These are phyloP conservation scores for Tricholoma hemisulphureum DNA, from an alignment of 768 basidiomycete species.

Conservation along the genomic window DNA sequence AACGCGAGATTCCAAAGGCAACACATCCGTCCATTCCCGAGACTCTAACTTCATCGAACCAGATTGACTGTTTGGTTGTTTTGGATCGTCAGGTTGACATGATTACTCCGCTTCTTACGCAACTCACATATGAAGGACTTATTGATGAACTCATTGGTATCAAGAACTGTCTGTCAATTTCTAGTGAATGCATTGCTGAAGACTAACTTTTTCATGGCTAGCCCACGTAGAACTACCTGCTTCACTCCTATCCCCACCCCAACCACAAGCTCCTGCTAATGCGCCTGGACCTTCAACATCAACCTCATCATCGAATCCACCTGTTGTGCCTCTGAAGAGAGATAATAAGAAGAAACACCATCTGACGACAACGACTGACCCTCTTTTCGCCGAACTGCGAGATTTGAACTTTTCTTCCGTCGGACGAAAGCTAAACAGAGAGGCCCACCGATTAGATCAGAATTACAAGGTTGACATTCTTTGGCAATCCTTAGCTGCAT, in stretches of 20 bases:
- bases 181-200: neutral
- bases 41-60: constrained; percentile 48
- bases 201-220: constrained; percentile 22
- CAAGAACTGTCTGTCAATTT: constrained; percentile 71
- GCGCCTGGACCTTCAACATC: constrained; percentile 40
- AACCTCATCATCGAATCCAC: constrained; percentile 37
- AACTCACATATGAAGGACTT: constrained; percentile 95
- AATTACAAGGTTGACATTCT: constrained; percentile 74
- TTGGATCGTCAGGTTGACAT: constrained; percentile 91
- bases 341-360: constrained; percentile 90
- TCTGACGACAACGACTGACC: constrained; percentile 74
- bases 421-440: constrained; percentile 74
- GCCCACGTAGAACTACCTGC: constrained; percentile 81
- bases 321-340: constrained; percentile 55
- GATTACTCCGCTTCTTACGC: constrained; percentile 93
- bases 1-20: constrained; percentile 51
- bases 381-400: constrained; percentile 76
- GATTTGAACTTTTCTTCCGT: constrained; percentile 93
- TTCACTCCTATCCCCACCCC: constrained; percentile 61
- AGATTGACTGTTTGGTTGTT: constrained; percentile 83
- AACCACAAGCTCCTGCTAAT: constrained; percentile 37
- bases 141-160: constrained; percentile 91
- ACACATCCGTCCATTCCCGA: constrained; percentile 36
- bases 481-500: neutral
- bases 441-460: constrained; percentile 83